Evolutionary conservation across 352 stramenopile species (phyloP).

Genomic region (Aphanomyces invadans): DNA sequence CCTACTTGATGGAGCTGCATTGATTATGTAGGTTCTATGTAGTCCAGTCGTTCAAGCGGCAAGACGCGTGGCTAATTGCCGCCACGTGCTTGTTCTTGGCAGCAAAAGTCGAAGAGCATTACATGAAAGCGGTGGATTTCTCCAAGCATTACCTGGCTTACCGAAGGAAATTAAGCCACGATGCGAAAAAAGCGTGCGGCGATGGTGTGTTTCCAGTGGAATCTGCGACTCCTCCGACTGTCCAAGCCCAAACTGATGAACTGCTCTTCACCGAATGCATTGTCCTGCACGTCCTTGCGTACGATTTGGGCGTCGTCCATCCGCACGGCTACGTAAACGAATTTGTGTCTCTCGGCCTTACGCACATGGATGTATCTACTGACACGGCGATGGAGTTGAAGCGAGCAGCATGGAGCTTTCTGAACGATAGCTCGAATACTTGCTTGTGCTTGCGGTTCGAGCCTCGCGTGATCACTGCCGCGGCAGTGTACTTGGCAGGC

Average conservation of each 20-base stretch:
- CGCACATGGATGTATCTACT: conserved; percentile 39
- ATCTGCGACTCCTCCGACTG: conserved; percentile 64
- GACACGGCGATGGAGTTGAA: conserved; percentile 74
- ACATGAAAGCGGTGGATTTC: conserved; percentile 70
- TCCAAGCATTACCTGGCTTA: conserved; percentile 66
- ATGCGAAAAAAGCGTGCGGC: conserved; percentile 32
- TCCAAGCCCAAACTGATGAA: conserved; percentile 40
- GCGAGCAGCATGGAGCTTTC: conserved; percentile 81
- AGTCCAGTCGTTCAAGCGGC: conserved; percentile 71
- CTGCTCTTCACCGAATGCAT: conserved; percentile 82
- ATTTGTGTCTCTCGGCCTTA: conserved; percentile 72
- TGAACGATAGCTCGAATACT: conserved; percentile 86
- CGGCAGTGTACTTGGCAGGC: conserved; percentile 73
- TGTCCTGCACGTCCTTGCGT: conserved; percentile 71
- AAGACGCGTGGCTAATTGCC: conserved; percentile 80
- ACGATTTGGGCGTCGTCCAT: conserved; percentile 79
- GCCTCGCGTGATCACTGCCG: conserved; percentile 56
- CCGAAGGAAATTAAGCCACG: conserved; percentile 57
- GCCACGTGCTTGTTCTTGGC: conserved; percentile 73
- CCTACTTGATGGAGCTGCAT: neutral
- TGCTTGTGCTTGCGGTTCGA: conserved; percentile 72
- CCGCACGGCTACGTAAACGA: conserved; percentile 86
- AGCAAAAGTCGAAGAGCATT: conserved; percentile 77
- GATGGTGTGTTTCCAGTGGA: conserved; percentile 30
- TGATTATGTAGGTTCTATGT: conserved; percentile 58